These are phyloP conservation scores for Meyerozyma sp. DNA, from an alignment of 1,139 yeast genomes.

Conservation along the genomic window DNA sequence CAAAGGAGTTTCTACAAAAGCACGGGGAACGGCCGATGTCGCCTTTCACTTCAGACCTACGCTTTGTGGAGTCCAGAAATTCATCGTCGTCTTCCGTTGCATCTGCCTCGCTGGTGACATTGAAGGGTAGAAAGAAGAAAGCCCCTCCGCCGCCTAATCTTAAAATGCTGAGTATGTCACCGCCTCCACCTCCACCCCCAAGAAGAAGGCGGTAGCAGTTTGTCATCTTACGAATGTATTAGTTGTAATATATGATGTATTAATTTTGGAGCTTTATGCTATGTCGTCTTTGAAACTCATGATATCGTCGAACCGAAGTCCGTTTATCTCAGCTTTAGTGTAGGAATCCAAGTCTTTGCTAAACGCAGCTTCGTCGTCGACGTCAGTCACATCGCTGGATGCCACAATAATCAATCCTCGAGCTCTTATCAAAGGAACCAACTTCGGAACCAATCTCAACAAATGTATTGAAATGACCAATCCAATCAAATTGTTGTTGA, in stretches of 20 bases:
- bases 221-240: background rate
- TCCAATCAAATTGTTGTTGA: conserved; percentile 79
- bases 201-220: conserved; percentile 8
- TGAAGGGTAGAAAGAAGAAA: conserved; percentile 28
- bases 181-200: conserved; percentile 15
- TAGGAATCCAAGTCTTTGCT: conserved; percentile 38
- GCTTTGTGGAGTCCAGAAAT: conserved; percentile 4
- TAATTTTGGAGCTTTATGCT: conserved; percentile 16
- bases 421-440: conserved; percentile 70
- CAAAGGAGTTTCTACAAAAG: conserved; percentile 25
- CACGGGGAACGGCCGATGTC: conserved; percentile 2
- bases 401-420: conserved; percentile 83
- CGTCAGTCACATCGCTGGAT: conserved; percentile 33
- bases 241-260: background rate
- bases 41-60: conserved; percentile 6
- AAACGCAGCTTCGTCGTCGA: conserved; percentile 23
- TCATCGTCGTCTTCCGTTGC: conserved; percentile 14
- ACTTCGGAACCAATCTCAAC: conserved; percentile 66
- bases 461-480: conserved; percentile 70
- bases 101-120: conserved; percentile 18
- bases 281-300: conserved; percentile 68
- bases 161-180: conserved; percentile 3
- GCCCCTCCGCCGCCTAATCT: conserved; percentile 39
- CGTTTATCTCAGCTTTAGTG: conserved; percentile 61
- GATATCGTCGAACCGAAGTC: conserved; percentile 60